Evolutionary conservation across 2,329 filamentous ascomycete genomes (phyloP).

Genomic region (Remersonia thermophila): DNA sequence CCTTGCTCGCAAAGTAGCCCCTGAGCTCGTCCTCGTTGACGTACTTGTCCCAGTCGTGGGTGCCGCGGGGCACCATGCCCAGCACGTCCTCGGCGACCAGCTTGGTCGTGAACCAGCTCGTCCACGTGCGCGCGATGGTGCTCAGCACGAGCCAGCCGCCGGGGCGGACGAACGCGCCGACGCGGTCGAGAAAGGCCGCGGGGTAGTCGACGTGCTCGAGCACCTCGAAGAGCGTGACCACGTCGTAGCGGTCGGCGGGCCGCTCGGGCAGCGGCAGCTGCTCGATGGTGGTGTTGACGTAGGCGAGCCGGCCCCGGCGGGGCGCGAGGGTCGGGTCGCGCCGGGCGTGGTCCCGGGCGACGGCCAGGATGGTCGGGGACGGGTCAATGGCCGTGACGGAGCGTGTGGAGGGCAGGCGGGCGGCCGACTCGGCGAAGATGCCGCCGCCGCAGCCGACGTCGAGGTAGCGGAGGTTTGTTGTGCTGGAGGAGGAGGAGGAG

Average conservation of each 20-base stretch:
- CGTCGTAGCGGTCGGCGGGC: slow-evolving; percentile 46
- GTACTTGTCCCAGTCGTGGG: slow-evolving; percentile 95
- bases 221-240: slow-evolving; percentile 86
- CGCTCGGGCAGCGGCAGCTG: slow-evolving; percentile 36
- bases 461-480: slow-evolving; percentile 52
- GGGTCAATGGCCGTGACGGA: slow-evolving; percentile 70
- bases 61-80: slow-evolving; percentile 79
- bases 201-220: slow-evolving; percentile 81
- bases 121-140: slow-evolving; percentile 83
- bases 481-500: slow-evolving; percentile 1
- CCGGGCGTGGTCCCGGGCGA: slow-evolving; percentile 65
- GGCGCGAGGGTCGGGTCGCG: slow-evolving; percentile 53
- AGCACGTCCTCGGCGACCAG: slow-evolving; percentile 80
- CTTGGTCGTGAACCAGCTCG: slow-evolving; percentile 86
- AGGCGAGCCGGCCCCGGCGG: slow-evolving; percentile 45
- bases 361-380: slow-evolving; percentile 56
- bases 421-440: slow-evolving; percentile 85
- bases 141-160: slow-evolving; percentile 89
- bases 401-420: slow-evolving; percentile 49
- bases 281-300: slow-evolving; percentile 69
- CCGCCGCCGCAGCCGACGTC: slow-evolving; percentile 94
- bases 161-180: slow-evolving; percentile 66
- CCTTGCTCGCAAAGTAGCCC: slow-evolving; percentile 35
- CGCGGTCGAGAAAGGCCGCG: slow-evolving; percentile 57
- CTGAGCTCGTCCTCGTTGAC: slow-evolving; percentile 73